phyloP scores from a whole-genome alignment of 1,284 basidiomycete genomes.

The Malassezia japonica region DNA sequence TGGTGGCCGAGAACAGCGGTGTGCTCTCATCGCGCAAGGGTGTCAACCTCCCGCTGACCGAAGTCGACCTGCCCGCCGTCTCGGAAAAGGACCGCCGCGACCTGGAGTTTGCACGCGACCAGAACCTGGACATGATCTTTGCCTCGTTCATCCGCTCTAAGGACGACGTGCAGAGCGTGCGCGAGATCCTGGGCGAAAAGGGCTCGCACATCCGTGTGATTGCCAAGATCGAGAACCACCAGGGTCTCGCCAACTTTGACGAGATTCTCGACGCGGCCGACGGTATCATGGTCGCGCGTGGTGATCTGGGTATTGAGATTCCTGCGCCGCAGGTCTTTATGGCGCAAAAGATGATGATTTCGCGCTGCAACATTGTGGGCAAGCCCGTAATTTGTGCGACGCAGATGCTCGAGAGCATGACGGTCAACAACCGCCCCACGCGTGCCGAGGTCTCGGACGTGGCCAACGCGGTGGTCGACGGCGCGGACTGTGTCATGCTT shows the following conservation, averaged over 20 bases:
- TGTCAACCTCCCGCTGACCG: slow-evolving; percentile 96
- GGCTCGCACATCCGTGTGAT: slow-evolving; percentile 48
- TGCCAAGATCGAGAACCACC: slow-evolving; percentile 49
- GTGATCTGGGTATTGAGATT: slow-evolving; percentile 48
- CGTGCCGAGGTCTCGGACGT: slow-evolving; percentile 48
- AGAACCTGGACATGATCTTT: slow-evolving; percentile 82
- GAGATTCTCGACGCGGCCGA: slow-evolving; percentile 48
- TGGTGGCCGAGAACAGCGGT: slow-evolving; percentile 87
- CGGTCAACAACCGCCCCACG: slow-evolving; percentile 46
- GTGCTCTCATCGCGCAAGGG: slow-evolving; percentile 92
- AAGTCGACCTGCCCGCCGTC: slow-evolving; percentile 92
- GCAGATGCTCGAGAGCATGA: slow-evolving; percentile 89
- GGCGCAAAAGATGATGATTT: slow-evolving; percentile 49
- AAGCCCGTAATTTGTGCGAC: slow-evolving; percentile 97
- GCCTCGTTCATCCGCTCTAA: slow-evolving; percentile 47
- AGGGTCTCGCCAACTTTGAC: slow-evolving; percentile 48
- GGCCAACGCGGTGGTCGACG: slow-evolving; percentile 48
- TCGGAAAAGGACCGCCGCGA: slow-evolving; percentile 88
- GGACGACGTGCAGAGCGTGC: slow-evolving; percentile 42
- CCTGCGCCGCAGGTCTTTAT: slow-evolving; percentile 56
- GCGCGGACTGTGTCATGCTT: slow-evolving; percentile 48
- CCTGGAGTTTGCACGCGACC: slow-evolving; percentile 87
- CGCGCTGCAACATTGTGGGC: slow-evolving; percentile 48
- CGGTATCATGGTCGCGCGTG: slow-evolving; percentile 48
- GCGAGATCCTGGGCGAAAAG: slow-evolving; percentile 45